These are phyloP conservation scores for Aspergillus proliferans DNA, from an alignment of 2,329 filamentous ascomycete species.

Conservation along the genomic window DNA sequence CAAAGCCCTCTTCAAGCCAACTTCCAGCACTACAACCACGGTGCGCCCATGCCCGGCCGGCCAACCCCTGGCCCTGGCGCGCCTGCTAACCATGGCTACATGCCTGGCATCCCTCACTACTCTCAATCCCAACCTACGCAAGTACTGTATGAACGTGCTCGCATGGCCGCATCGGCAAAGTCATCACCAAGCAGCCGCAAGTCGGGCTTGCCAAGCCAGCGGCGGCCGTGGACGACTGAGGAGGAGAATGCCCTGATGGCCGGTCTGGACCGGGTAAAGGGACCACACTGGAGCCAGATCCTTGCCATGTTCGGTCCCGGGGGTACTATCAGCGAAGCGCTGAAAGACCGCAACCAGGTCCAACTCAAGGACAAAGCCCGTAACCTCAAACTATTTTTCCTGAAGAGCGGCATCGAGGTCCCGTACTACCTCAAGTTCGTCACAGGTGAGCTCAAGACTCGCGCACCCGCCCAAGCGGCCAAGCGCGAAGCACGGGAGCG, in stretches of 20 bases:
- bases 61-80: conserved; percentile 28
- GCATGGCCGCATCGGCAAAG: conserved; percentile 50
- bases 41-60: conserved; percentile 22
- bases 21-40: conserved; percentile 38
- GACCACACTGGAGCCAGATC: conserved; percentile 90
- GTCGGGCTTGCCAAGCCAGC: conserved; percentile 49
- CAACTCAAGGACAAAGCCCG: conserved; percentile 89
- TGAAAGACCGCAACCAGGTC: conserved; percentile 85
- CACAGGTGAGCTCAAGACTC: conserved; percentile 81
- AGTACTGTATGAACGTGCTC: conserved; percentile 53
- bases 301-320: conserved; percentile 74
- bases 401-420: conserved; percentile 87
- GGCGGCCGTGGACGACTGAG: conserved; percentile 79
- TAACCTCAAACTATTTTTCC: conserved; percentile 83
- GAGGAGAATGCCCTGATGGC: conserved; percentile 88
- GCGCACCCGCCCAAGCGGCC: conserved; percentile 61
- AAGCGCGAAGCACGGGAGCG: conserved; percentile 45
- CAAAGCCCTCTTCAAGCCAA: conserved; percentile 35
- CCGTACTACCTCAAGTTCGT: conserved; percentile 82
- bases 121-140: conserved; percentile 48
- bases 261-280: conserved; percentile 80
- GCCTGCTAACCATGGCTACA: conserved; percentile 36
- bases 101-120: conserved; percentile 41
- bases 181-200: conserved; percentile 49
- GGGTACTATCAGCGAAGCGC: conserved; percentile 71